Percentiles rank a stretch among this genome's conserved stretches.
These are phyloP conservation scores for Microbotryum silenes-acaulis DNA, from an alignment of 1,284 basidiomycete species.

Conservation along the genomic window DNA sequence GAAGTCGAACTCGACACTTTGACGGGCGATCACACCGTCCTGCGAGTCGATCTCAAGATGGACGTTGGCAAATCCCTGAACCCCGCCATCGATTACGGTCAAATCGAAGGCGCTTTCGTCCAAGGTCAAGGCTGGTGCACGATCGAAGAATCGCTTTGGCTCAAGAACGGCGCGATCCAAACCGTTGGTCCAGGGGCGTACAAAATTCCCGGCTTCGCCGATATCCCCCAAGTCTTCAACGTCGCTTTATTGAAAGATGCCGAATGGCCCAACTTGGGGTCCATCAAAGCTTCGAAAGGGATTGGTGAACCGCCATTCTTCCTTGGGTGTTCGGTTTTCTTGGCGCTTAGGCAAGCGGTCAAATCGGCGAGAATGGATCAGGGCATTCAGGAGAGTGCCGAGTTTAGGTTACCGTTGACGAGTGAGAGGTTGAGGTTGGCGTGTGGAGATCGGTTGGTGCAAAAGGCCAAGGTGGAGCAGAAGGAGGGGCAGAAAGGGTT, in stretches of 20 bases:
- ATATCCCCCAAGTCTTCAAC: constrained; percentile 40
- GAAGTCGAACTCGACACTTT: constrained; percentile 42
- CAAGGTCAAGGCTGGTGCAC: constrained; percentile 37
- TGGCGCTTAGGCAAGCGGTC: constrained; percentile 40
- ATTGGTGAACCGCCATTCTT: constrained; percentile 40
- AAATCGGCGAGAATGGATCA: constrained; percentile 36
- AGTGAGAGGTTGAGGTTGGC: constrained; percentile 40
- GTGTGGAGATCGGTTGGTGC: constrained; percentile 35
- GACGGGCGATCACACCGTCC: constrained; percentile 39
- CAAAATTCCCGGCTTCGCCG: constrained; percentile 41
- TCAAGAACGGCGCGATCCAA: constrained; percentile 38
- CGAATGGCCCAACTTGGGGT: constrained; percentile 35
- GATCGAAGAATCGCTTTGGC: constrained; percentile 40
- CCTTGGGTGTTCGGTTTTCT: constrained; percentile 38
- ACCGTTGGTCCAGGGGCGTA: constrained; percentile 39
- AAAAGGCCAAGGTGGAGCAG: constrained; percentile 32
- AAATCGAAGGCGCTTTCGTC: constrained; percentile 33
- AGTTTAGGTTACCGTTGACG: constrained; percentile 39
- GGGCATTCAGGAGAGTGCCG: constrained; percentile 26
- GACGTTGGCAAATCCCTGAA: constrained; percentile 41
- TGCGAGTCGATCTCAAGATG: constrained; percentile 34
- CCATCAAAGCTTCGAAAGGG: constrained; percentile 31
- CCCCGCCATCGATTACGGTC: constrained; percentile 42
- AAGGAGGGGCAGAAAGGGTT: constrained; percentile 38
- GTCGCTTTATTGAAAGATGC: constrained; percentile 37